Conservation (phyloP, 257 asterid species). For the Solanum chiquidenum region DNA sequence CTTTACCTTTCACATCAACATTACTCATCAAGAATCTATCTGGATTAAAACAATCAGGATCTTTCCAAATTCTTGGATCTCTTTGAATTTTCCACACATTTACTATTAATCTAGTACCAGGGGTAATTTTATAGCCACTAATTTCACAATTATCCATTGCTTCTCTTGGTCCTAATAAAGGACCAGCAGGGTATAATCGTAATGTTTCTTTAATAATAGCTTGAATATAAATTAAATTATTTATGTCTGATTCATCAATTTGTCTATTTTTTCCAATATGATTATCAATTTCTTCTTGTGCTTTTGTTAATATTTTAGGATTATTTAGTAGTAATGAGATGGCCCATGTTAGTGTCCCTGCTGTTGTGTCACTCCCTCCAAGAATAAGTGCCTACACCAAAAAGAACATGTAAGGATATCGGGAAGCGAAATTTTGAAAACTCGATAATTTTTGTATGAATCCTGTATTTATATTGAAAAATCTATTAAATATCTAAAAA, state of each 20-base stretch:
- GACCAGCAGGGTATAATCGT: conserved; percentile 29
- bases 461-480: not conserved
- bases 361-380: conserved; percentile 34
- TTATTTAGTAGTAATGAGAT: conserved; percentile 28
- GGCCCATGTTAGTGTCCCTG: conserved; percentile 35
- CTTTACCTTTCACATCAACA: conserved; percentile 20
- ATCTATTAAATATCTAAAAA: not conserved
- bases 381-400: not conserved
- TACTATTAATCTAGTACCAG: conserved; percentile 29
- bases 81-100: conserved; percentile 44
- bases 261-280: conserved; percentile 29
- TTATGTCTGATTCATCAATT: conserved; percentile 29
- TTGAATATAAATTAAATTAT: conserved; percentile 26
- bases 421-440: not conserved
- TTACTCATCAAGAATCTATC: conserved; percentile 35
- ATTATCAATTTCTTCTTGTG: conserved; percentile 31
- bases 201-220: conserved; percentile 48
- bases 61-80: conserved; percentile 38
- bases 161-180: conserved; percentile 21
- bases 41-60: conserved; percentile 30
- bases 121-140: conserved; percentile 29
- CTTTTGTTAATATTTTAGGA: conserved; percentile 18
- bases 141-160: conserved; percentile 23
- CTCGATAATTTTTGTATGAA: too few relatives aligned
- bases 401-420: not conserved